phyloP scores from a whole-genome alignment of 768 basidiomycete genomes.

The Russula virescens region DNA sequence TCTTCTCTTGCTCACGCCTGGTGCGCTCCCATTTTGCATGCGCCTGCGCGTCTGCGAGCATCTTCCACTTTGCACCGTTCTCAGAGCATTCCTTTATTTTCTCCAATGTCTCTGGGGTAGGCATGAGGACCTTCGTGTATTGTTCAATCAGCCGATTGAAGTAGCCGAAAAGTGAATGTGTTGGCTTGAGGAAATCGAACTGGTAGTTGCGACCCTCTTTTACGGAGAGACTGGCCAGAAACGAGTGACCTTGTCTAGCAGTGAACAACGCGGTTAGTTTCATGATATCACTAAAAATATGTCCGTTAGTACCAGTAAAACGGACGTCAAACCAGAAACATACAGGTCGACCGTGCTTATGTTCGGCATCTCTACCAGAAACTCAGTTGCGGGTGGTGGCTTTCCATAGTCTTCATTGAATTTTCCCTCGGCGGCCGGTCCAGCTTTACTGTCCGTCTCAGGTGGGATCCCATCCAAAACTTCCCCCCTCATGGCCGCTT shows the following conservation, averaged over 20 bases:
- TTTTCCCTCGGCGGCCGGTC: conserved; percentile 10
- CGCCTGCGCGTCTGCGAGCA: conserved; percentile 66
- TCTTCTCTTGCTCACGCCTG: conserved; percentile 79
- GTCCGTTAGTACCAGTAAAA: neutral
- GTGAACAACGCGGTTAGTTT: conserved; percentile 95
- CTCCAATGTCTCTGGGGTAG: conserved; percentile 68
- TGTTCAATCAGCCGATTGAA: conserved; percentile 98
- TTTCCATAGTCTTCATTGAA: conserved; percentile 49
- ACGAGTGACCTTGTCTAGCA: conserved; percentile 82
- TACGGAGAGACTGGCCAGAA: conserved; percentile 77
- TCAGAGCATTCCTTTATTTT: conserved; percentile 60
- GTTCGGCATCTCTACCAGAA: conserved; percentile 79
- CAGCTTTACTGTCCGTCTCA: conserved; percentile 12
- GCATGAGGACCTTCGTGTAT: conserved; percentile 86
- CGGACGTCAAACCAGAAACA: conserved; percentile 37
- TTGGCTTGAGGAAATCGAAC: conserved; percentile 95
- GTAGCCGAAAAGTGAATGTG: conserved; percentile 92
- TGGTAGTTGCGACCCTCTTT: conserved; percentile 94
- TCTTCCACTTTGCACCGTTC: conserved; percentile 66
- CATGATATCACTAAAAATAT: conserved; percentile 71
- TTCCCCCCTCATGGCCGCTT: conserved; percentile 73
- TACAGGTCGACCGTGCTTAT: conserved; percentile 88
- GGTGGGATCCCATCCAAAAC: conserved; percentile 51
- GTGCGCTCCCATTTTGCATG: conserved; percentile 87
- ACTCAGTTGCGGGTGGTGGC: conserved; percentile 78